Conservation (phyloP, 1,284 basidiomycete species). For the Athelia sp. region DNA sequence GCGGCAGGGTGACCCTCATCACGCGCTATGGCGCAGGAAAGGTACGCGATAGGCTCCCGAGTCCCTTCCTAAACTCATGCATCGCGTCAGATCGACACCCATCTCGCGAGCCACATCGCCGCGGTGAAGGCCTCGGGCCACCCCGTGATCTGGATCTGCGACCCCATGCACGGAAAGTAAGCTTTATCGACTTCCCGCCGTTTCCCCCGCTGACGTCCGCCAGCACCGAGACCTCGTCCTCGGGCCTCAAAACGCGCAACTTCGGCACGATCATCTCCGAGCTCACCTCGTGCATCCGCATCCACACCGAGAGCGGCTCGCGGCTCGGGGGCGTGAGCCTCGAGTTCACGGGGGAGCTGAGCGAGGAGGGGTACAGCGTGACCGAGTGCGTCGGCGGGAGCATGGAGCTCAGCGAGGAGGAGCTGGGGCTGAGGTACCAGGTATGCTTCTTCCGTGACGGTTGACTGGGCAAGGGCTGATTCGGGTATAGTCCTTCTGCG, state of each 20-base stretch:
- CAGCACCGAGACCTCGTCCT: slow-evolving; percentile 77
- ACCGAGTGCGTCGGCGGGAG: slow-evolving; percentile 81
- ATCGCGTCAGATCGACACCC: slow-evolving; percentile 57
- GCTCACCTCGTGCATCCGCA: slow-evolving; percentile 76
- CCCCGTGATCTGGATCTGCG: slow-evolving; percentile 90
- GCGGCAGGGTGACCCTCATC: slow-evolving; percentile 86
- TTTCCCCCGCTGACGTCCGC: neutral
- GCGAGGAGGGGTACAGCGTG: slow-evolving; percentile 90
- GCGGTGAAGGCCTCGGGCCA: slow-evolving; percentile 80
- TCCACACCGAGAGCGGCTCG: slow-evolving; percentile 71
- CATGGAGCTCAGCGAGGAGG: slow-evolving; percentile 73
- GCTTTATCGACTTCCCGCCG: slow-evolving; percentile 21
- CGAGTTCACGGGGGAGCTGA: slow-evolving; percentile 94
- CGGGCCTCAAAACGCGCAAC: slow-evolving; percentile 83
- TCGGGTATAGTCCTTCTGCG: slow-evolving; percentile 64
- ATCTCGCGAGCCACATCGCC: slow-evolving; percentile 80
- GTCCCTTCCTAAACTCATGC: neutral
- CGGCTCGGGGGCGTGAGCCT: slow-evolving; percentile 92
- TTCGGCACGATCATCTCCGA: slow-evolving; percentile 92
- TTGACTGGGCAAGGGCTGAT: neutral
- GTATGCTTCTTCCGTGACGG: slow-evolving; percentile 27
- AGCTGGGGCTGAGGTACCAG: slow-evolving; percentile 73
- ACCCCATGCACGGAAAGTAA: slow-evolving; percentile 97
- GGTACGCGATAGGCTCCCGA: slow-evolving; percentile 40
- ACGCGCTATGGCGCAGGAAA: slow-evolving; percentile 90